Base-by-base conservation (phyloP, 1,139 yeast genomes). In the Nadsonia starkeyi-henricii region DNA sequence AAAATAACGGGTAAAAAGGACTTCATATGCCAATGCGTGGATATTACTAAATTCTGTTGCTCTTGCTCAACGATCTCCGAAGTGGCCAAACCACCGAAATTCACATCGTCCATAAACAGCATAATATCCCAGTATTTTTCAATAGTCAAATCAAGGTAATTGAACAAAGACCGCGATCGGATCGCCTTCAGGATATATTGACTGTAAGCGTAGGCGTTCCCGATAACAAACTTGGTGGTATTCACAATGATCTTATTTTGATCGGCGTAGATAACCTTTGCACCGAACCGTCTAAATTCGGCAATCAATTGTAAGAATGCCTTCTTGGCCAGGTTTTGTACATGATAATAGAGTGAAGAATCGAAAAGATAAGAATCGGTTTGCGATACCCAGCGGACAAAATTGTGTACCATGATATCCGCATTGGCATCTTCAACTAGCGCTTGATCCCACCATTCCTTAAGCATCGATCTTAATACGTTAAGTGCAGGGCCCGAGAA, bases 391-490 rank as follows among this genome's bases (percentile, higher is more conserved):
- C 99, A 91, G 3, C 81, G 72, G 2, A 86, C 84, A 61, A 91
- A 79, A 42, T 80, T 76, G 57, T 85, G 85, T 57, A 91, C 82
- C 75, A 91, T 76, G 1, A 85, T 70, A 62, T 91, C 98, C 0
- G 96, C 96, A 55, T 80, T 79, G 9, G 70, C 59, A 55, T 83
- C 75, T 52, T 78, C 78, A 33, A 72, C 70, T 50, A 85, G 67
- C 0, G 96, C 97, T 59, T 81, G 85, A 60, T 86, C 94, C 96
- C 97, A 91, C 96, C 96, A 86, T 43, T 74, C 79, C 57, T 82
- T 85, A 8, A 93, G 83, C 76, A 91, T 70, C 2, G 74, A 64
- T 59, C 94, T 76, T 52, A 93, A 71, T 0, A 83, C 81, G 17
- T 72, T 64, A 52, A 91, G 69, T 1, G 96, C 85, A 1, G 85